These are phyloP conservation scores for Protea cynaroides DNA, from an alignment of 164 flowering plant genomes.

Conservation along the genomic window DNA sequence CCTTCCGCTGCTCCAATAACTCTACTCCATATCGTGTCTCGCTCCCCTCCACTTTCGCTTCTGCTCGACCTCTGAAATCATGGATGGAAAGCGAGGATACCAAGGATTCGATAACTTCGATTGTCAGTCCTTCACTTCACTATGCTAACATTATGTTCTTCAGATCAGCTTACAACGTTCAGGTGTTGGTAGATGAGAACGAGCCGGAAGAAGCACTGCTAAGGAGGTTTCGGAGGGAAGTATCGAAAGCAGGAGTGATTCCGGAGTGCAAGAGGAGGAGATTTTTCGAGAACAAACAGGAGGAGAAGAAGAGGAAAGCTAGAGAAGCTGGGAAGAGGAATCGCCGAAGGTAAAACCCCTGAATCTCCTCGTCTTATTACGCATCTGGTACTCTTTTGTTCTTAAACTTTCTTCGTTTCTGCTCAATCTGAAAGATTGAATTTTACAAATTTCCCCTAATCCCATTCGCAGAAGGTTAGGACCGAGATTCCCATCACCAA, in stretches of 20 bases:
- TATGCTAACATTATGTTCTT: slow-evolving; percentile 44
- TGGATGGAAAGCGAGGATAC: neutral
- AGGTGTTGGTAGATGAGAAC: slow-evolving; percentile 56
- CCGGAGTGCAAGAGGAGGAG: slow-evolving; percentile 64
- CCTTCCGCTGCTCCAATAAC: neutral
- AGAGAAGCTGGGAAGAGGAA: slow-evolving; percentile 70
- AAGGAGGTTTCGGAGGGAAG: slow-evolving; percentile 61
- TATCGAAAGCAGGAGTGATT: slow-evolving; percentile 59
- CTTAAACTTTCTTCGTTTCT: too few species aligned
- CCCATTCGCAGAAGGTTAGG: slow-evolving; percentile 5
- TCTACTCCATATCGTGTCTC: neutral
- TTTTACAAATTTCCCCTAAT: too few species aligned
- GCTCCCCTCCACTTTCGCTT: neutral
- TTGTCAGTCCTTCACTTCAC: slow-evolving; percentile 38
- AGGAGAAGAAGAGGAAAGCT: slow-evolving; percentile 54
- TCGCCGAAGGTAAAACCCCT: slow-evolving; percentile 32
- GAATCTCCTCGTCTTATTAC: too few species aligned
- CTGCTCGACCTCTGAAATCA: neutral
- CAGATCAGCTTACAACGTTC: slow-evolving; percentile 54
- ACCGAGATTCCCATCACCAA: slow-evolving; percentile 10
- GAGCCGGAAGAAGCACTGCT: slow-evolving; percentile 69
- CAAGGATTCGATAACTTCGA: neutral
- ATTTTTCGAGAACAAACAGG: slow-evolving; percentile 62
- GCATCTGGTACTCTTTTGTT: too few species aligned
- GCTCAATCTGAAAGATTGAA: too few species aligned